Evolutionary conservation across 2,329 filamentous ascomycete genomes (phyloP).

Genomic region (Colletotrichum karsti): DNA sequence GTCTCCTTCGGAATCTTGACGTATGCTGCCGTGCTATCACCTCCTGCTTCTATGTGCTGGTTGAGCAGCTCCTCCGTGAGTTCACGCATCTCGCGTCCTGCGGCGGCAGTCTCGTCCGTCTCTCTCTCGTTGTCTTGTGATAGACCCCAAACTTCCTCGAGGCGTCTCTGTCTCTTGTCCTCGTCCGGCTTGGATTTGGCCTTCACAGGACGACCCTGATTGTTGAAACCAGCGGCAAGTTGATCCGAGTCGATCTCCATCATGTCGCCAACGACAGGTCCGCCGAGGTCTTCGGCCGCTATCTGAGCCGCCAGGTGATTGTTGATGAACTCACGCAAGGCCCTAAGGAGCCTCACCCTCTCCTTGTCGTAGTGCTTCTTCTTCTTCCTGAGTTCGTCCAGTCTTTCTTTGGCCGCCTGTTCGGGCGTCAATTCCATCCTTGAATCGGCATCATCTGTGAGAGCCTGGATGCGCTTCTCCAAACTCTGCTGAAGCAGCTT

Average conservation of each 20-base stretch:
- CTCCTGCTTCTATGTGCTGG: constrained; percentile 60
- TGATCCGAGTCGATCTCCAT: constrained; percentile 70
- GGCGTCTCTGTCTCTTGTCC: constrained; percentile 65
- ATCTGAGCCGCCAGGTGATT: constrained; percentile 77
- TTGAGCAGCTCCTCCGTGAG: constrained; percentile 70
- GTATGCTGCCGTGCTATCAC: constrained; percentile 65
- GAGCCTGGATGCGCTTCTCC: constrained; percentile 63
- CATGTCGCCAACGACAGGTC: constrained; percentile 81
- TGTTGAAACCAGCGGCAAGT: constrained; percentile 66
- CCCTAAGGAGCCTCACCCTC: constrained; percentile 67
- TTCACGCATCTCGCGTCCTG: constrained; percentile 65
- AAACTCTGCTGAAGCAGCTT: constrained; percentile 62
- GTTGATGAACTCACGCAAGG: constrained; percentile 76
- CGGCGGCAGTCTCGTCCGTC: constrained; percentile 57
- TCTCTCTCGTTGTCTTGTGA: constrained; percentile 15
- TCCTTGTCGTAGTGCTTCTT: constrained; percentile 69
- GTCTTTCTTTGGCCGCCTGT: constrained; percentile 69
- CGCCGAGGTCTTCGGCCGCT: constrained; percentile 84
- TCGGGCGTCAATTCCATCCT: constrained; percentile 66
- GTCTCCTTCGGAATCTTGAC: constrained; percentile 67
- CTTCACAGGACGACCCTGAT: constrained; percentile 65
- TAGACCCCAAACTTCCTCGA: constrained; percentile 71
- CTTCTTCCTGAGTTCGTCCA: constrained; percentile 67
- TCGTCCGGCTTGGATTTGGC: constrained; percentile 49
- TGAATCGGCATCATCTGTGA: constrained; percentile 66